phyloP scores from a whole-genome alignment of 768 basidiomycete genomes.

The Serendipita sp. region DNA sequence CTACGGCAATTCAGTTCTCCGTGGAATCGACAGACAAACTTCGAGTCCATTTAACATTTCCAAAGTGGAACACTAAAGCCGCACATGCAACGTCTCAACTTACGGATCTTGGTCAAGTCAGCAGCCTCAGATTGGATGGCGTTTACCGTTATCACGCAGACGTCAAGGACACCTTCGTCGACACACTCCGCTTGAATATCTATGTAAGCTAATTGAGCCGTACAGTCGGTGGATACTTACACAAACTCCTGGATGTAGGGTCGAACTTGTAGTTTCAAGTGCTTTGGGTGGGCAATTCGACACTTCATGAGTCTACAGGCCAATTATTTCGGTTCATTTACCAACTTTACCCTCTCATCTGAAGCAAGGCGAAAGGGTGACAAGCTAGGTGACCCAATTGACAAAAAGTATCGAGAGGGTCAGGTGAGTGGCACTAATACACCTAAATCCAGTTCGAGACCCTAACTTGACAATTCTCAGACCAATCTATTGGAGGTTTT shows the following conservation, averaged over 20 bases:
- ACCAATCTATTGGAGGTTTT: constrained; percentile 70
- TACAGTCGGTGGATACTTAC: neutral
- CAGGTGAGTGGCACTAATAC: constrained; percentile 31
- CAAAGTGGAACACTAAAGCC: constrained; percentile 78
- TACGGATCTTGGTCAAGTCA: constrained; percentile 44
- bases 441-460: neutral
- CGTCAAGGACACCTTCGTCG: constrained; percentile 52
- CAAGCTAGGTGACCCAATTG: constrained; percentile 66
- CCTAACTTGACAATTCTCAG: constrained; percentile 22
- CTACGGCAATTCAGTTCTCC: constrained; percentile 47
- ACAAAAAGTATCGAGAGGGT: constrained; percentile 61
- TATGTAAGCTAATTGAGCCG: constrained; percentile 25
- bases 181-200: constrained; percentile 56
- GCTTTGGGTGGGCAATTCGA: constrained; percentile 75
- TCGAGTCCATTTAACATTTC: constrained; percentile 45
- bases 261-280: constrained; percentile 42
- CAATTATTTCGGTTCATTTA: constrained; percentile 90
- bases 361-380: constrained; percentile 66
- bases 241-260: constrained; percentile 21
- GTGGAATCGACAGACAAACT: constrained; percentile 40
- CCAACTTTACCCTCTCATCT: constrained; percentile 72
- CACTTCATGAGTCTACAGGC: constrained; percentile 79
- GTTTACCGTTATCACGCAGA: constrained; percentile 62
- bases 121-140: constrained; percentile 39
- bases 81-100: constrained; percentile 47